phyloP scores from a whole-genome alignment of 371 early-diverging fungal genomes.

The Nematocida parisii region DNA sequence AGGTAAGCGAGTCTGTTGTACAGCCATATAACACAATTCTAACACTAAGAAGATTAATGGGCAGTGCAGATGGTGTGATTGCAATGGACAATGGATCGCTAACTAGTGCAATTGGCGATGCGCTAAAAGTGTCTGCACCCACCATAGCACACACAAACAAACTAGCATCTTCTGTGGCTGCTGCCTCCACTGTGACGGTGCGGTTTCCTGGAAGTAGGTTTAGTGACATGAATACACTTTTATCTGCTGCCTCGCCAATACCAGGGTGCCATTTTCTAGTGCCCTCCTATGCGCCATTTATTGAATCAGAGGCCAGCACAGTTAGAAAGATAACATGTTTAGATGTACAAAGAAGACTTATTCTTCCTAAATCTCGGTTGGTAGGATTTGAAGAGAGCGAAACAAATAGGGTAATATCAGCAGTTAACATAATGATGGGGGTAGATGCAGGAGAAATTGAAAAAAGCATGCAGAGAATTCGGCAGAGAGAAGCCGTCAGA shows the following conservation, averaged over 20 bases:
- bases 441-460: slow-evolving; percentile 72
- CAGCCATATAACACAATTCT: slow-evolving; percentile 98
- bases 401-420: slow-evolving; percentile 71
- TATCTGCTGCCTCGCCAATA: slow-evolving; percentile 87
- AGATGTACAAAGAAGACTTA: slow-evolving; percentile 67
- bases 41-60: slow-evolving; percentile 80
- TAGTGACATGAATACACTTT: slow-evolving; percentile 87
- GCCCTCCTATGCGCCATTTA: slow-evolving; percentile 93
- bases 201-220: slow-evolving; percentile 98
- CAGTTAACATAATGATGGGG: slow-evolving; percentile 76
- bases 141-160: slow-evolving; percentile 92
- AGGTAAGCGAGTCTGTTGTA: slow-evolving; percentile 93
- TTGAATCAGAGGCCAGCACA: slow-evolving; percentile 67
- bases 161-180: slow-evolving; percentile 89
- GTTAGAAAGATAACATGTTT: slow-evolving; percentile 61
- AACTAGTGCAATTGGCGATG: slow-evolving; percentile 83
- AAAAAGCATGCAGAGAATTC: slow-evolving; percentile 85
- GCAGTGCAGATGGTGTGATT: slow-evolving; percentile 83
- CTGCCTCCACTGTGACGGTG: slow-evolving; percentile 89
- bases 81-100: slow-evolving; percentile 71
- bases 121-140: slow-evolving; percentile 82
- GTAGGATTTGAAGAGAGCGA: slow-evolving; percentile 62
- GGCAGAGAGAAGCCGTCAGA: slow-evolving; percentile 83
- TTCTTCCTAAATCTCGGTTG: slow-evolving; percentile 68
- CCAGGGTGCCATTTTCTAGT: slow-evolving; percentile 89